Percentiles rank a stretch among this genome's conserved stretches.
phyloP scores from a whole-genome alignment of 2,329 filamentous ascomycete species.

The Trichoderma citrinoviride region DNA sequence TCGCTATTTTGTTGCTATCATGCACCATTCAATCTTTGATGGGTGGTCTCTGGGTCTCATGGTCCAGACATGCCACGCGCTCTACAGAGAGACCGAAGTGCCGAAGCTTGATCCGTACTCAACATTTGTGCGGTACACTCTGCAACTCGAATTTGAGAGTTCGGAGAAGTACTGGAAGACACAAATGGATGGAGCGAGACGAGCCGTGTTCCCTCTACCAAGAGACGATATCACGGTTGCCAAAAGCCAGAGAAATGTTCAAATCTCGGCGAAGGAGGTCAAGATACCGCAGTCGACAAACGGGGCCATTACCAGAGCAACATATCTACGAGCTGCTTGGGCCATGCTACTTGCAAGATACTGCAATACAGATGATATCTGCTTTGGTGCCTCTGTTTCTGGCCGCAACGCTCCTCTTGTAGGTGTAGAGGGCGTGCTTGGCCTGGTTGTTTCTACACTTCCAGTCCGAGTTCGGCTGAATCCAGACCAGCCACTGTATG shows the following conservation, averaged over 20 bases:
- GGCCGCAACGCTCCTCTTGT: slow-evolving; percentile 23
- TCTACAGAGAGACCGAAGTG: not conserved
- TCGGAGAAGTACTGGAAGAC: slow-evolving; percentile 21
- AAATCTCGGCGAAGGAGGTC: not conserved
- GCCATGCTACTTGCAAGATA: slow-evolving; percentile 16
- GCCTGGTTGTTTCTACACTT: slow-evolving; percentile 21
- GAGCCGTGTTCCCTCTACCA: not conserved
- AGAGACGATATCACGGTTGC: not conserved
- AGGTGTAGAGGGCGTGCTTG: not conserved
- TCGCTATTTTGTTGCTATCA: not conserved
- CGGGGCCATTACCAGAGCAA: slow-evolving; percentile 7
- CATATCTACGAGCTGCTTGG: slow-evolving; percentile 18
- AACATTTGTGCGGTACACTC: slow-evolving; percentile 8
- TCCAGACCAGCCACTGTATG: not conserved
- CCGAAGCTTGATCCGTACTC: not conserved
- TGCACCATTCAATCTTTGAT: slow-evolving; percentile 15
- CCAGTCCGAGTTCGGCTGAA: slow-evolving; percentile 24
- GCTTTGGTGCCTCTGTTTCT: slow-evolving; percentile 23
- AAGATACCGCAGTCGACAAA: not conserved
- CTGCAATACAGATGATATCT: slow-evolving; percentile 22
- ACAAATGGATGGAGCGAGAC: slow-evolving; percentile 20
- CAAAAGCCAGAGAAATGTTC: not conserved
- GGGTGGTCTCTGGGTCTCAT: slow-evolving; percentile 11
- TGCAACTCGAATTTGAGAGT: not conserved
- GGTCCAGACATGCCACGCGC: not conserved